phyloP scores from a whole-genome alignment of 225 moss, liverwort and hornwort species.

The Straminergon stramineum region DNA sequence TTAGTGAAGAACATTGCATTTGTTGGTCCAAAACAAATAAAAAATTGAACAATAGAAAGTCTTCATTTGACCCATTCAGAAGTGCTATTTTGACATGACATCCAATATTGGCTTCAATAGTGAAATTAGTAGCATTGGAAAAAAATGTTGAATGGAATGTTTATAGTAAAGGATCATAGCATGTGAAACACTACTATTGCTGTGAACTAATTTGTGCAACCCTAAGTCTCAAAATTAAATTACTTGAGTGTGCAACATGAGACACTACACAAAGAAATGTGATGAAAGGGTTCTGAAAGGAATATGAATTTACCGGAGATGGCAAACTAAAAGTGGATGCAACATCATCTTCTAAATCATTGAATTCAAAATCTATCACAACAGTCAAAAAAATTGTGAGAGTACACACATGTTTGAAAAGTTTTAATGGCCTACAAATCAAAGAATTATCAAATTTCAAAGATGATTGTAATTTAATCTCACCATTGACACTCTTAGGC shows the following conservation, averaged over 20 bases:
- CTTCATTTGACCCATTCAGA: background rate
- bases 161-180: background rate
- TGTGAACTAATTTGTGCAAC: background rate
- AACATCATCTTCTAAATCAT: background rate
- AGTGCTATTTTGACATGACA: background rate
- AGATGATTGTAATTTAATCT: background rate
- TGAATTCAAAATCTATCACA: background rate
- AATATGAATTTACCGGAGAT: background rate
- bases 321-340: background rate
- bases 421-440: background rate
- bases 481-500: background rate
- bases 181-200: background rate
- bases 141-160: too few relatives aligned
- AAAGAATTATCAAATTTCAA: background rate
- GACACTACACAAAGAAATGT: background rate
- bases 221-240: background rate
- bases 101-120: too few relatives aligned
- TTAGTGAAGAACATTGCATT: background rate
- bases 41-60: background rate
- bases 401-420: background rate
- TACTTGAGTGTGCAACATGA: background rate
- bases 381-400: background rate
- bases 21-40: background rate
- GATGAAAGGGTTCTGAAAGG: background rate
- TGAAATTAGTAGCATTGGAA: background rate